Evolutionary conservation across 2,329 filamentous ascomycete species (phyloP), one percentile per base, ranked within the genome.

Genomic region (Lachnellula subtilissima): DNA sequence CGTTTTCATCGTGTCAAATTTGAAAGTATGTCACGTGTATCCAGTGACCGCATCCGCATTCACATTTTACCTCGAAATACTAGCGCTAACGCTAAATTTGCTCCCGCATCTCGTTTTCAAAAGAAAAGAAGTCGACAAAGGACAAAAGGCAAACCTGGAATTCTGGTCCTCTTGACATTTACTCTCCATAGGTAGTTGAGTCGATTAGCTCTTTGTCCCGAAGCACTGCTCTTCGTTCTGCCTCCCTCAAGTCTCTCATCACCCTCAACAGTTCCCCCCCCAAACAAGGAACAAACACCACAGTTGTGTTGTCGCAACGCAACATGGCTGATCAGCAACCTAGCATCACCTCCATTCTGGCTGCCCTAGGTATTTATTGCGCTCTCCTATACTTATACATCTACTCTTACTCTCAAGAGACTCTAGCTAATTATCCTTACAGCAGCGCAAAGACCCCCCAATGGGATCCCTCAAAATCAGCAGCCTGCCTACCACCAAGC

Each of bases 321-420:
- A 63, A 40, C 42, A 78, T 78, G 76, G 74, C 74, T 50, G 74
- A 75, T 57, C 72, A 72, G 63, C 72, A 72, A 64, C 69, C 74
- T 15, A 78, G 78, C 64, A 78, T 81, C 61, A 74, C 73, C 39
- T 73, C 76, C 46, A 79, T 81, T 62, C 70, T 81, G 52, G 77
- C 78, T 56, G 77, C 77, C 48, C 70, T 81, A 52, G 76, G 76
- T 78, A 67, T 43, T 22, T 61, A 36, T 55, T 54, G 37, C 14
- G 5, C 14, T 42, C 25, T 23, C 22, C 14, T 19, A 37, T 17
- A 17, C 28, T 22, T 14, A 19, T 40, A n/a, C 8, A 15, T 50
- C 25, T 25, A 39, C 39, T 32, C 32, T 14, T 43, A 50, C 25
- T 48, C 12, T 28, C 17, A 39, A 22, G 5, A 48, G 5, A 40